phyloP scores from a whole-genome alignment of 495 filamentous ascomycete genomes.

The Lentithecium fluviatile region DNA sequence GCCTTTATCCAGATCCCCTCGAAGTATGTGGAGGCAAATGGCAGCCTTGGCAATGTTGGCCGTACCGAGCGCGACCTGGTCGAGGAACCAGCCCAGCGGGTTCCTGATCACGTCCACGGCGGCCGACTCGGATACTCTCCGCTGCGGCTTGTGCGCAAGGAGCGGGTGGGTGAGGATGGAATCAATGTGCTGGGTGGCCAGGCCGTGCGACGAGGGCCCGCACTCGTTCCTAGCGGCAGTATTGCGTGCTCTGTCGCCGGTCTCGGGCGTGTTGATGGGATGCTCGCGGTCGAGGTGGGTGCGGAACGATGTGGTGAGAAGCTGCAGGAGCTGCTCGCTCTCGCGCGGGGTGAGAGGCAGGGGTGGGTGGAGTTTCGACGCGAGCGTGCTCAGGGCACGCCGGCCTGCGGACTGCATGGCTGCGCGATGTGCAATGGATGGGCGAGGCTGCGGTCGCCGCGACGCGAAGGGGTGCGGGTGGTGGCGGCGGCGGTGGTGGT shows the following conservation, averaged over 20 bases:
- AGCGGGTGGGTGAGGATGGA: conserved; percentile 72
- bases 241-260: conserved; percentile 10
- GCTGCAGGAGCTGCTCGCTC: conserved; percentile 64
- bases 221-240: neutral
- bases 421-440: conserved; percentile 9
- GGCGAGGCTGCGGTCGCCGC: neutral
- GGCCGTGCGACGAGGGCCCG: conserved; percentile 24
- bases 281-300: conserved; percentile 68
- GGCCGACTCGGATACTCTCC: conserved; percentile 8
- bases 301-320: conserved; percentile 75
- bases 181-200: conserved; percentile 57
- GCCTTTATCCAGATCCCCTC: neutral
- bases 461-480: neutral
- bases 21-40: conserved; percentile 2
- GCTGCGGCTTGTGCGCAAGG: conserved; percentile 39
- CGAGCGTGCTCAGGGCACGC: conserved; percentile 35
- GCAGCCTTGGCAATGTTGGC: conserved; percentile 15
- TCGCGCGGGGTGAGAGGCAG: conserved; percentile 64
- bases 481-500: neutral
- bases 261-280: conserved; percentile 23
- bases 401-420: conserved; percentile 34
- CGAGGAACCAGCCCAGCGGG: conserved; percentile 28
- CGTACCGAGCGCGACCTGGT: conserved; percentile 19
- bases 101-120: conserved; percentile 13
- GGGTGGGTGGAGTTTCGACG: conserved; percentile 63